A percentile compares a stretch with the other conserved stretches of the same genome.
These are phyloP conservation scores for Rhizopus arrhizus DNA, from an alignment of 371 early-diverging fungal genomes.

Conservation along the genomic window DNA sequence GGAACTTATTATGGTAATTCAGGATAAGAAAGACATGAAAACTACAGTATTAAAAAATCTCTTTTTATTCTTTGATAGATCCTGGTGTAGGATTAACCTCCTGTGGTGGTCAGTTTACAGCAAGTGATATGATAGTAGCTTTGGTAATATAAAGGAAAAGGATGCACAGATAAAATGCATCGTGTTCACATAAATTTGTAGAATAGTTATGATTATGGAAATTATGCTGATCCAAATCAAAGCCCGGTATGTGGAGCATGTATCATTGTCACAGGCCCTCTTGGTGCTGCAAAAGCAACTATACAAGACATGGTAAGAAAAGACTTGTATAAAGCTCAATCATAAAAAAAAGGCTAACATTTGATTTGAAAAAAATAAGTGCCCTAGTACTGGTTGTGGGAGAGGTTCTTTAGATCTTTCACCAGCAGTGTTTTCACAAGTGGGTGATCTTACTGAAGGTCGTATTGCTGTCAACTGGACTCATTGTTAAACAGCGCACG, in stretches of 20 bases:
- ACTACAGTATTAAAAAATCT: not conserved
- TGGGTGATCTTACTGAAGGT: constrained; percentile 39
- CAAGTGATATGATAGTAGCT: constrained; percentile 44
- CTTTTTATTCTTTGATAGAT: constrained; percentile 24
- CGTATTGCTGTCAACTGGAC: constrained; percentile 49
- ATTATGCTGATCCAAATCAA: constrained; percentile 41
- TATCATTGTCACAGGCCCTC: constrained; percentile 41
- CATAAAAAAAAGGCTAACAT: not conserved
- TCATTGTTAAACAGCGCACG: constrained; percentile 26
- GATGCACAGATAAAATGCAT: not conserved
- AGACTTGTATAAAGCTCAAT: not conserved
- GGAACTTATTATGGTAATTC: constrained; percentile 50
- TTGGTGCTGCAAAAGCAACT: constrained; percentile 42
- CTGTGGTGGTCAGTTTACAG: constrained; percentile 44
- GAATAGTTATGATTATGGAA: constrained; percentile 48
- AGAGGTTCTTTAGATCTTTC: constrained; percentile 48
- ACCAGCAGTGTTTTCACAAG: constrained; percentile 43
- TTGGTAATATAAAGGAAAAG: constrained; percentile 32
- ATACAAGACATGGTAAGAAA: constrained; percentile 48
- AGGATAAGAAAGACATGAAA: not conserved
- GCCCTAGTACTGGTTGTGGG: constrained; percentile 43
- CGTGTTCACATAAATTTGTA: constrained; percentile 7
- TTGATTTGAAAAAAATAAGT: constrained; percentile 24
- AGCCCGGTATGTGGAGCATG: constrained; percentile 51
- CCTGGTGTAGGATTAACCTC: constrained; percentile 48